Percentiles rank a stretch among this genome's conserved stretches.
Evolutionary conservation across 345 rosid species (phyloP).

Genomic region (Citrus trifoliata): DNA sequence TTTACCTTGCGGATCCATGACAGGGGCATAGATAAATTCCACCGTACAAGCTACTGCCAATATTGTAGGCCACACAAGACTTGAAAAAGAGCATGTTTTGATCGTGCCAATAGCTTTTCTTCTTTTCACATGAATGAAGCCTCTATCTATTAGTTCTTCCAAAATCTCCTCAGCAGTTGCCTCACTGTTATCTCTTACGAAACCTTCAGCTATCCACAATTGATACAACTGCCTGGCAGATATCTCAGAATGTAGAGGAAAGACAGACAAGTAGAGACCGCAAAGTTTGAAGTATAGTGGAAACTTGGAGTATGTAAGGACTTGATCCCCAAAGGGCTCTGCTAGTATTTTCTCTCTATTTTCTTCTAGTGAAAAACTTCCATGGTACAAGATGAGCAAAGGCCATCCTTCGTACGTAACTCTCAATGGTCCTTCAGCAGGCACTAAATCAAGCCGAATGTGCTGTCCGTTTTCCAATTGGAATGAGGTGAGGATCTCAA

Average conservation of each 20-base stretch:
- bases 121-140: not conserved
- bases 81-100: not conserved
- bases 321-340: no score
- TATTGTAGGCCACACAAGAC: not conserved
- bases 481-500: no score
- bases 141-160: not conserved
- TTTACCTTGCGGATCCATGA: not conserved
- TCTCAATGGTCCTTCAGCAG: no score
- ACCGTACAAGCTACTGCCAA: not conserved
- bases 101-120: not conserved
- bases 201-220: conserved; percentile 5
- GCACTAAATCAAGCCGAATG: no score
- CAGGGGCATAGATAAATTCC: not conserved
- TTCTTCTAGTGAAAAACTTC: no score
- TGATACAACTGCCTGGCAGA: not conserved
- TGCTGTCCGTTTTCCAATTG: no score
- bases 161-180: not conserved
- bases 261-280: not conserved
- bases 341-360: no score
- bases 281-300: not conserved
- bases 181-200: not conserved
- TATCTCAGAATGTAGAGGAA: not conserved
- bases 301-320: no score
- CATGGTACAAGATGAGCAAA: no score
- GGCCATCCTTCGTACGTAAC: no score